Evolutionary conservation across 371 early-diverging fungal genomes (phyloP), one percentile per base, ranked within the genome.

Genomic region (Coemansia sp.): DNA sequence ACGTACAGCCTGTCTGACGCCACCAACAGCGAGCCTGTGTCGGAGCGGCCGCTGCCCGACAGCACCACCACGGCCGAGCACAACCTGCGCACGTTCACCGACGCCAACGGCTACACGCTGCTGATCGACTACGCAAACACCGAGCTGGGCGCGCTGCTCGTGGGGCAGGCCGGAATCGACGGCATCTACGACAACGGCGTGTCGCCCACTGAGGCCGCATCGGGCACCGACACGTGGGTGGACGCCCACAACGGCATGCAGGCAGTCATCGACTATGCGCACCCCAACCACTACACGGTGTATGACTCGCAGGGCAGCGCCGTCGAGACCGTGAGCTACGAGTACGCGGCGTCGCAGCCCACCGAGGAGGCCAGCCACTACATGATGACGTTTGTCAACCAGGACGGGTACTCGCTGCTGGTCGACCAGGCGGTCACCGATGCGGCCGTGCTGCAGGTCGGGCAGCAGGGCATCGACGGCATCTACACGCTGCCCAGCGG

Each of bases 381-480:
- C 12, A 31, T 68, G 59, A 68, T 68, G 68, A 63, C 63, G 0
- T 63, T 68, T 39, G 68, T 60, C 12, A 69, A 64, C 46, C 32
- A 42, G n/a, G 32, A 54, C 3, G 14, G 53, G 0, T 40, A 37
- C 3, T 52, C 57, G 8, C 52, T 69, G 49, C 65, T 69, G 8
- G 52, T 69, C 14, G 69, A 69, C 42, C 39, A 40, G 11, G 69
- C 57, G 0, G 51, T 52, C 4, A n/a, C 36, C 9, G 24, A 57
- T 9, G 65, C 55, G 1, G 69, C 50, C 0, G 55, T 69, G 7
- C 52, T 64, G n/a, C 51, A 58, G 24, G 61, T 32, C 2, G 64
- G 65, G 14, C 16, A 34, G 3, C 8, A n/a, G 0, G 69, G 69
- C 24, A 9, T 69, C 18, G 69, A 69, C 4, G 69, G 69, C 4